Base-by-base conservation (phyloP, 768 basidiomycete species). In the Podaxis sp. region DNA sequence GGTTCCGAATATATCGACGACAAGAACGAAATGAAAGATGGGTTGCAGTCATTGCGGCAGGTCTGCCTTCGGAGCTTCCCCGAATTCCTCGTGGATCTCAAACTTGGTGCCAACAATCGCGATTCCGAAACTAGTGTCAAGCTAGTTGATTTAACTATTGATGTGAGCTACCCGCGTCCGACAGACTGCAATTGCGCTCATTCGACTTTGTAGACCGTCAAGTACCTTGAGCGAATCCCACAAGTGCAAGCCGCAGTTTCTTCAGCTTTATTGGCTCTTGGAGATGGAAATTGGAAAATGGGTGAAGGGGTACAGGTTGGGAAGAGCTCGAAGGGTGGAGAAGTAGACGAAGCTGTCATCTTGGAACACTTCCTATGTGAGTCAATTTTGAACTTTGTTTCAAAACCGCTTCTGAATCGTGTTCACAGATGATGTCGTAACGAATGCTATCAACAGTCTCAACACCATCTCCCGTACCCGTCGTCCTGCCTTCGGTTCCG, bases 281-380 rank as follows among this genome's bases (percentile, higher is more conserved):
- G 92, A 0, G 91, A 94, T 62, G 92, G 92, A 9, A 93, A 93
- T 64, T 93, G 92, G 92, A 90, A 85, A 72, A 93, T 94, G 91
- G 92, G 92, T 3, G 61, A 62, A 47, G 61, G 61, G 16, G 55
- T 57, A 16, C 51, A 57, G 27, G 57, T 57, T 35, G 57, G 61
- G 2, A 55, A 57, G 42, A 55, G 46, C 1, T 63, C 71, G 5
- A 82, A 82, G 57, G 64, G 74, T 1, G 76, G 75, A 3, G 87
- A 85, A 32, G 77, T 77, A 9, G 86, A 86, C 58, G 85, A 88
- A 66, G 74, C 72, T 40, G 73, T 79, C 16, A 77, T 93, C 10
- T 73, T 92, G 23, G 88, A 93, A 67, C 90, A 93, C 70, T 94
- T 83, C 66, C 75, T 85, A 7, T 85, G 91, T 91, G 62, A 57